Percentiles rank a stretch among this genome's conserved stretches.
These are phyloP conservation scores for Alisma plantagoaquatica DNA, from an alignment of 106 monocot genomes.

Conservation along the genomic window DNA sequence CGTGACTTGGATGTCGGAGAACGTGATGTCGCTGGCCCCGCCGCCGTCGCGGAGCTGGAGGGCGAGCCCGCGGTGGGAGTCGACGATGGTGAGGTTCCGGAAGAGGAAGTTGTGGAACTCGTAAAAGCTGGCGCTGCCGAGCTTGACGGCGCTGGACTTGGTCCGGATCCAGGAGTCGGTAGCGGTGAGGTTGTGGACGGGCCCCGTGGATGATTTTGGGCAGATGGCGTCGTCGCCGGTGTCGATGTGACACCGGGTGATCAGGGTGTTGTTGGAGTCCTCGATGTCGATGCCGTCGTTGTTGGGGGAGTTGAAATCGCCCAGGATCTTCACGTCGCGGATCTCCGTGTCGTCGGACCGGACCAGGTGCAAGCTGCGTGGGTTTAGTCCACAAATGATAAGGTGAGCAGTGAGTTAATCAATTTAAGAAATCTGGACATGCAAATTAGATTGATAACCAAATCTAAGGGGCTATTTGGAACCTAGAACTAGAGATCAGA, in stretches of 20 bases:
- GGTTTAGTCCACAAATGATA: too few relatives aligned
- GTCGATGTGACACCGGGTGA: slow-evolving; percentile 77
- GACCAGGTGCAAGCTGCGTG: slow-evolving; percentile 93
- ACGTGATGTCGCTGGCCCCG: slow-evolving; percentile 53
- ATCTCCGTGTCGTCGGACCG: slow-evolving; percentile 41
- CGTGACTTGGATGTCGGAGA: slow-evolving; percentile 88
- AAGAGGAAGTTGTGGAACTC: slow-evolving; percentile 59
- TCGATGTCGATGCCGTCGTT: slow-evolving; percentile 96
- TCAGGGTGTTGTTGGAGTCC: slow-evolving; percentile 91
- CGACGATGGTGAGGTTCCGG: slow-evolving; percentile 74
- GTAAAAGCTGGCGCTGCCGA: slow-evolving; percentile 82
- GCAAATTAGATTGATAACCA: too few relatives aligned
- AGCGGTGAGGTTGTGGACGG: slow-evolving; percentile 61
- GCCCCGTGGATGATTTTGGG: slow-evolving; percentile 76
- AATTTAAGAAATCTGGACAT: too few relatives aligned
- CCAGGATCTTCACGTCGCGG: slow-evolving; percentile 57
- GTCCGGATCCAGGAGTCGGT: slow-evolving; percentile 86
- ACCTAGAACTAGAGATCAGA: background rate
- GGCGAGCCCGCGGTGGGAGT: slow-evolving; percentile 83
- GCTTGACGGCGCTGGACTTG: slow-evolving; percentile 83
- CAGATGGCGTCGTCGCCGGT: slow-evolving; percentile 97
- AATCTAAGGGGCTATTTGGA: background rate
- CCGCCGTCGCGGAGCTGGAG: slow-evolving; percentile 98
- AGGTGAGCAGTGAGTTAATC: too few relatives aligned
- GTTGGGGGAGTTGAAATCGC: slow-evolving; percentile 87